Base-by-base conservation (phyloP, 441 rosid species). In the Flueggea neowawraea region DNA sequence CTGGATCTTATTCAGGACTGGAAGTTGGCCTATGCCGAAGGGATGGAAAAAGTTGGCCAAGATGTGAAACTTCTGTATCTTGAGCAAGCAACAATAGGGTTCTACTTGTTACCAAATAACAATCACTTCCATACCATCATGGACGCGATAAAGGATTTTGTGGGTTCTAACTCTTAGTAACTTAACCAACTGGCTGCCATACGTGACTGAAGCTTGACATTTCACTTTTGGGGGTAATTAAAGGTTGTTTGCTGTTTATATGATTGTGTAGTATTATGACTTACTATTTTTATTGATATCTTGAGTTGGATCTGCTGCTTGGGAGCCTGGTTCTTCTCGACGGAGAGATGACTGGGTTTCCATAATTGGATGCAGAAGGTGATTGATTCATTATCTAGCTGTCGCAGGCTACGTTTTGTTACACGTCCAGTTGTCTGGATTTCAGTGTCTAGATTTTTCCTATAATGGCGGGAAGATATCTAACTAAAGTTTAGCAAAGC, bases 81-180 rank as follows among this genome's bases (percentile, higher is more conserved):
- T 22, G 70, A 89, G 66, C 78, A 85, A 60, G 99, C 99, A 31
- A 94, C 99, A 0, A 84, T 94, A 22, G 99, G 99, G 14, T 94
- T 94, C 76, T 94, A 87, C 78, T 86, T 94, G 78, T 73, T 94
- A 66, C 99, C 97, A 2, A 94, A 94, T 71, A 94, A 91, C 57
- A 87, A 75, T 64, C 88, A 91, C 71, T 94, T 85, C 80, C 85
- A 87, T 59, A 60, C 78, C 54, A 86, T 94, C 52, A 87, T 94
- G 96, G 90, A 84, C 44, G 97, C 89, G 84, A 84, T 95, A 44
- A 83, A 78, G 44, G 76, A 74, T 72, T 95, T 95, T 52, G 88
- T 95, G 60, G 69, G 81, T 68, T 67, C 87, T 65, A 55, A 74
- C 84, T 80, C 61, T 60, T 72, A 63, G 51, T 75, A 64, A 63